Base-by-base conservation (phyloP, 805 yeast species). In the Sugiyamaella marilandica region DNA sequence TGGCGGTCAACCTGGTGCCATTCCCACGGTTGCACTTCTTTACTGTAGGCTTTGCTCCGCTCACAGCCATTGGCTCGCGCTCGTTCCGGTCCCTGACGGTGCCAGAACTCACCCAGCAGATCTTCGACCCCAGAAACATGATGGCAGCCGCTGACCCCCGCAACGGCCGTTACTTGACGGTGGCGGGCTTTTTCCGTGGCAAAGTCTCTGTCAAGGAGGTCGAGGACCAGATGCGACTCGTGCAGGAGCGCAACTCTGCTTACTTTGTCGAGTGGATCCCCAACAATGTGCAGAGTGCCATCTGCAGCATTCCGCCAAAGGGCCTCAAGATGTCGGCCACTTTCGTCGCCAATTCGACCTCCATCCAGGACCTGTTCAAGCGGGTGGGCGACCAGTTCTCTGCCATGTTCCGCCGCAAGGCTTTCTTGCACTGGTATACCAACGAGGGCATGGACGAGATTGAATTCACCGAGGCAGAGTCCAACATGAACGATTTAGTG, bases 241-340 rank as follows among this genome's bases (percentile, higher is more conserved):
- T 87, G 57, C 94, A 88, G 74, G 81, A 84, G 57, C 84, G 85
- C 73, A 85, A 88, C 72, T 77, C 89, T 21, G 81, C 84, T 55
- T 83, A 85, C 70, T 90, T 90, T 65, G 97, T 90, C 50, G 96
- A 89, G 71, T 90, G 96, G 96, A 90, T 90, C 73, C 96, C 97
- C 64, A 87, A 87, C 72, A 90, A 90, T 67, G 95, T 90, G 60
- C 96, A 90, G 76, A 85, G 96, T 35, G 90, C 97, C 47, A 88
- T 90, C 53, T 90, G 97, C 73, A 82, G 91, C 19, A 94, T 88
- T 55, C 87, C 97, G 36, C 96, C 96, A 62, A 81, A 79, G 70
- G 92, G 79, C 64, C 76, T 85, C 63, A 91, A 86, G 66, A 87
- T 87, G 87, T 75, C 95, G 54, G 97, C 96, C 44, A 90, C 97